These are phyloP conservation scores for Rhodocollybia butyracea DNA, from an alignment of 768 basidiomycete species.

Conservation along the genomic window DNA sequence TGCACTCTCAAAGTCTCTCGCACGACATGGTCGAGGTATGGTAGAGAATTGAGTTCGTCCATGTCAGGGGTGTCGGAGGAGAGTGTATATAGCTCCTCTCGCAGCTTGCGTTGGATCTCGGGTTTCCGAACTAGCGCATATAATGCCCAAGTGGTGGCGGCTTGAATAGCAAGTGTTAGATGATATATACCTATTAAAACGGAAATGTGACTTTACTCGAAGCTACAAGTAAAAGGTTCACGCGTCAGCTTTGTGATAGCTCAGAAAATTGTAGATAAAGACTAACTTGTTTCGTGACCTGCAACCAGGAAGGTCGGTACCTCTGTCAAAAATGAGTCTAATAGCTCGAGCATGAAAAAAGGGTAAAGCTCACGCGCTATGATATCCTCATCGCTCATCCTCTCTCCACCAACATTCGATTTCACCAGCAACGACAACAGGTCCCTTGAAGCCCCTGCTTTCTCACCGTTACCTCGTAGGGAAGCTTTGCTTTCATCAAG, in stretches of 20 bases:
- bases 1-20: conserved; percentile 42
- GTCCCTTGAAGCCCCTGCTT: conserved; percentile 42
- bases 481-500: conserved; percentile 45
- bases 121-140: conserved; percentile 36
- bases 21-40: conserved; percentile 48
- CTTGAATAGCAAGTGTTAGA: not conserved
- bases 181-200: too few relatives aligned
- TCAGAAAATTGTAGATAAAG: too few relatives aligned
- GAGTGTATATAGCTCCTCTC: conserved; percentile 38
- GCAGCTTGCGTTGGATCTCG: conserved; percentile 38
- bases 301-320: conserved; percentile 42
- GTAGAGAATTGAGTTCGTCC: conserved; percentile 47
- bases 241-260: too few relatives aligned
- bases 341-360: not conserved
- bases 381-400: conserved; percentile 61
- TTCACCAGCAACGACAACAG: conserved; percentile 56
- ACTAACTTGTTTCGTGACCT: conserved; percentile 40
- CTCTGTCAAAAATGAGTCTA: conserved; percentile 22
- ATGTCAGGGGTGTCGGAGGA: conserved; percentile 41
- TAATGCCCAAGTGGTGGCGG: conserved; percentile 39
- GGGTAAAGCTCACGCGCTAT: conserved; percentile 34
- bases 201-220: too few relatives aligned
- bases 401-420: conserved; percentile 63
- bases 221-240: too few relatives aligned
- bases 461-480: conserved; percentile 17